phyloP scores from a whole-genome alignment of 371 early-diverging fungal genomes.

The Haplosporangium sp. region DNA sequence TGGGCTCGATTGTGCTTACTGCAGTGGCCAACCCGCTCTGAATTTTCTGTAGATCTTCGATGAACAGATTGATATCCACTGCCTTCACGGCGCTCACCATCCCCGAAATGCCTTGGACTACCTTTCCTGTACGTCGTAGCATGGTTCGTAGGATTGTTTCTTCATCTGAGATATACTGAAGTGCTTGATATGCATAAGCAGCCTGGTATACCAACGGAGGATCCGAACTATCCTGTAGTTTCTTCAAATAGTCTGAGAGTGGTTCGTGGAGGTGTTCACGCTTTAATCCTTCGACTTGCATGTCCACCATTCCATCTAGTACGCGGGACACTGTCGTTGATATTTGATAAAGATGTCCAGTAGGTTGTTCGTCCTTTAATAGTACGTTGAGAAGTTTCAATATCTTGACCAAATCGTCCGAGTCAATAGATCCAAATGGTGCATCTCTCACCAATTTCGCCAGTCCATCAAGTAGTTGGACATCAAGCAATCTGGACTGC shows the following conservation, averaged over 20 bases:
- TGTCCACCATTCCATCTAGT: slow-evolving; percentile 18
- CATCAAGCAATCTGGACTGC: slow-evolving; percentile 1
- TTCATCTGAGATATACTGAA: slow-evolving; percentile 9
- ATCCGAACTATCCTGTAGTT: slow-evolving; percentile 5
- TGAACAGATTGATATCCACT: background rate
- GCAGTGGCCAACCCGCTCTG: background rate
- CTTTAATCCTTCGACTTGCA: slow-evolving; percentile 9
- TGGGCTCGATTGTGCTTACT: background rate
- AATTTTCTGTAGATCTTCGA: slow-evolving; percentile 3
- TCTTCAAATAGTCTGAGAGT: background rate
- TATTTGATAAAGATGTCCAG: background rate
- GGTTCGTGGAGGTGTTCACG: slow-evolving; percentile 9
- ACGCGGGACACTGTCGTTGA: slow-evolving; percentile 3
- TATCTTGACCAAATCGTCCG: slow-evolving; percentile 16
- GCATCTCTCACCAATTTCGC: background rate
- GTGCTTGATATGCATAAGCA: slow-evolving; percentile 16
- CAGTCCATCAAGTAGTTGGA: slow-evolving; percentile 9
- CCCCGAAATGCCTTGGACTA: background rate
- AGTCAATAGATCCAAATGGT: background rate
- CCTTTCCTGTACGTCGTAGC: slow-evolving; percentile 1
- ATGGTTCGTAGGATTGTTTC: background rate
- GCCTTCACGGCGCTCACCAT: slow-evolving; percentile 11
- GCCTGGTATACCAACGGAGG: slow-evolving; percentile 12
- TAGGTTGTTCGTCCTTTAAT: slow-evolving; percentile 10
- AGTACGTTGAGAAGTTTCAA: background rate